Conservation (phyloP, 2,329 filamentous ascomycete species). For the Pseudogymnoascus verrucosus region DNA sequence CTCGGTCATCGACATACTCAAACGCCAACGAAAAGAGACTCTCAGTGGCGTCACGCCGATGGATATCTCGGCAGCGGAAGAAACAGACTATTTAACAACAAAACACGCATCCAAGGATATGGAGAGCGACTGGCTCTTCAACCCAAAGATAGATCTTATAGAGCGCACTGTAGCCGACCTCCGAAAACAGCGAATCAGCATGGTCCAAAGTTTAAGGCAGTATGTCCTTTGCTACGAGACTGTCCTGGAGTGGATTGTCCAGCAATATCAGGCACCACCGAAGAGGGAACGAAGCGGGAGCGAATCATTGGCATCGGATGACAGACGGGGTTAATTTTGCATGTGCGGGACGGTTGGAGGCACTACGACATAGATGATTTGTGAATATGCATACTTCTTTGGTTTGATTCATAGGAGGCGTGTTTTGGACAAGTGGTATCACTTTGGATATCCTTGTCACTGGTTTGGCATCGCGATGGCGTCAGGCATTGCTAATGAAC, state of each 20-base stretch:
- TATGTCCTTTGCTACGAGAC: constrained; percentile 97
- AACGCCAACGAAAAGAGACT: constrained; percentile 57
- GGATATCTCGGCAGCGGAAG: constrained; percentile 29
- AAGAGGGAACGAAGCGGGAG: constrained; percentile 21
- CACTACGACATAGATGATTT: constrained; percentile 1
- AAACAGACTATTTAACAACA: constrained; percentile 21
- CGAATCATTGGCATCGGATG: constrained; percentile 12
- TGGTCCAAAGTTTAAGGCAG: constrained; percentile 91
- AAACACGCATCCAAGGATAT: constrained; percentile 12
- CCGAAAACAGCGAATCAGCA: constrained; percentile 77
- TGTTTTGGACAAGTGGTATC: constrained; percentile 1
- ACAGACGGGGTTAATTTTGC: not conserved
- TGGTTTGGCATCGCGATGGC: constrained; percentile 3
- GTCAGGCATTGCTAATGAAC: not conserved
- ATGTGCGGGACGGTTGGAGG: not conserved
- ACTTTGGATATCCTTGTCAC: constrained; percentile 1
- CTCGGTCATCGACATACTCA: constrained; percentile 91
- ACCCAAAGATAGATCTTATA: constrained; percentile 69
- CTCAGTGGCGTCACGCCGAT: constrained; percentile 32
- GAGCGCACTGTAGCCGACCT: constrained; percentile 88
- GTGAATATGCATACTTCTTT: not conserved
- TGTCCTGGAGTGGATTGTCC: constrained; percentile 73
- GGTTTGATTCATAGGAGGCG: not conserved
- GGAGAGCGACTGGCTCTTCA: constrained; percentile 58
- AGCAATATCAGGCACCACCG: constrained; percentile 18